Percentiles rank a stretch among this genome's conserved stretches.
Conservation (phyloP, 192 early-diverging fungal genomes). For the Phycomyces blakesleeanus region DNA sequence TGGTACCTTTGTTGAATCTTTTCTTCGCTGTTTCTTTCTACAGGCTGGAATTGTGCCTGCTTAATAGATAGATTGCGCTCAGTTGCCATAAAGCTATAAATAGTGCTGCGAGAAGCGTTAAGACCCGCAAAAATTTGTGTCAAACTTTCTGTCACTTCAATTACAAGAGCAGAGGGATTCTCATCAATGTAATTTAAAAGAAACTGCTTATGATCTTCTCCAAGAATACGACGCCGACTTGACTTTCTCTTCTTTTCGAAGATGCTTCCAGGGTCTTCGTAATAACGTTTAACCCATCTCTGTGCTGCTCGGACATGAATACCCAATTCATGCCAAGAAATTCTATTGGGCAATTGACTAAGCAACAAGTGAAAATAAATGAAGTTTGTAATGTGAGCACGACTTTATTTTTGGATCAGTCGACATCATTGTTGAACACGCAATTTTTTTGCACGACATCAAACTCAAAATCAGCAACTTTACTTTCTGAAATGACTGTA, state of each 20-base stretch:
- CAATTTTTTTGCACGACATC: constrained; percentile 15
- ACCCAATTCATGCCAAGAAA: constrained; percentile 11
- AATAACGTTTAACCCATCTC: constrained; percentile 5
- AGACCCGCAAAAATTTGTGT: constrained; percentile 5
- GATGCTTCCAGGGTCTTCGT: constrained; percentile 15
- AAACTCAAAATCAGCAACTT: constrained; percentile 1
- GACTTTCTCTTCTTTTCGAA: constrained; percentile 11
- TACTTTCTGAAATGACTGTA: constrained; percentile 15
- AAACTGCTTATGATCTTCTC: constrained; percentile 15
- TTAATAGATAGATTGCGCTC: constrained; percentile 12
- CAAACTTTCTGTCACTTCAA: constrained; percentile 4
- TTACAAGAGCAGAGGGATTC: constrained; percentile 11
- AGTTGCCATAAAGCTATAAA: constrained; percentile 14
- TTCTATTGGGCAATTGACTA: constrained; percentile 6
- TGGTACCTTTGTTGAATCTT: constrained; percentile 9
- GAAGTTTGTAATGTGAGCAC: constrained; percentile 6
- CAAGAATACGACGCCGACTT: constrained; percentile 9
- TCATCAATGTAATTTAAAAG: constrained; percentile 19
- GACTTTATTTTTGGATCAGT: constrained; percentile 18
- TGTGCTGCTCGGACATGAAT: constrained; percentile 9
- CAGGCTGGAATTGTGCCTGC: neutral
- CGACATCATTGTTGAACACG: constrained; percentile 16
- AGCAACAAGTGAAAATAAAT: constrained; percentile 12
- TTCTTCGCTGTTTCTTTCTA: constrained; percentile 15
- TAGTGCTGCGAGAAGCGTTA: neutral